Evolutionary conservation across 441 rosid genomes (phyloP), one percentile per base, ranked within the genome.

Genomic region (Populus tomentosa): DNA sequence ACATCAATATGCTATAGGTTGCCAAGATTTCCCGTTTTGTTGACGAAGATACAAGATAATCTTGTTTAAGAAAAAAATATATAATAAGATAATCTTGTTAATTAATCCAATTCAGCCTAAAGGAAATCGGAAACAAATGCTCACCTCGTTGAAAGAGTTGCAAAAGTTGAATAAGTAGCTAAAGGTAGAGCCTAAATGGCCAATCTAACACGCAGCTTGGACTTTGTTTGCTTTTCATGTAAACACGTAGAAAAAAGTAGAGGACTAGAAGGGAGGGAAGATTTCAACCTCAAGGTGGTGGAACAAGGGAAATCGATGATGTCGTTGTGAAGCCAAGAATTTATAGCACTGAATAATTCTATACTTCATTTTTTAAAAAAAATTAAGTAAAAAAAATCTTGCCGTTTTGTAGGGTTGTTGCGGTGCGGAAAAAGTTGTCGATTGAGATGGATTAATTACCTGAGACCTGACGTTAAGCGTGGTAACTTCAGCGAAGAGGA

Each of bases 1-100:
- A 67, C 66, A 66, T 78, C 76, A 67, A 36, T 74, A 66, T 71
- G 65, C 56, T 70, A 28, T 24, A 46, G 62, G 18, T 24, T 26
- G 70, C 62, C 24, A 62, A 71, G 7, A 38, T 77, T 71, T 13
- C 26, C 30, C 33, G 30, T 28, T 64, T n/a, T n/a, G 70, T 77
- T 70, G 70, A 42, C 75, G 2, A 38, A 14, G 28, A 16, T 3
- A 3, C 28, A 9, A 9, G 65, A 9, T 61, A 4, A 21, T 61
- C 10, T 61, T 8, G 10, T 35, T 35, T 1, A 35, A 40, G 3
- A 10, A 10, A 40, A 10, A 10, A 10, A 40, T 2, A 40, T 38
- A 40, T 40, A 40, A 40, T 10, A 40, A 40, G 46, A 10, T 40
- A 40, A 40, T 40, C 14, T 40, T 40, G 46, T 28, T 7, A 10